Conservation (phyloP, 345 rosid genomes). For the Laguncularia racemosa region DNA sequence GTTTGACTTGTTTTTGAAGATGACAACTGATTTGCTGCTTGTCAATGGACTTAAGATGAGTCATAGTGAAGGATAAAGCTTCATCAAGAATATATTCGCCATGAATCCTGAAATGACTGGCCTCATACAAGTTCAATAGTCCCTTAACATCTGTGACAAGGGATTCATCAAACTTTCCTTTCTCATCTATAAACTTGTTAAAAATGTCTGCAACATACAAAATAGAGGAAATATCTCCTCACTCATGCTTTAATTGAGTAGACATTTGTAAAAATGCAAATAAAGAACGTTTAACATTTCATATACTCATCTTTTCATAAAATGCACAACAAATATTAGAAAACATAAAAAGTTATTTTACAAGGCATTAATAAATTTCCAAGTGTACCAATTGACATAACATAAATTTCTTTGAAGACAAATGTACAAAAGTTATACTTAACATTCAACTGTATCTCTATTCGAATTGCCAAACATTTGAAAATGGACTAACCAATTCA, state of each 20-base stretch:
- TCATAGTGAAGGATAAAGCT: constrained; percentile 10
- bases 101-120: constrained; percentile 5
- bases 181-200: constrained; percentile 3
- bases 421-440: too few species aligned
- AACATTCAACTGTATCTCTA: too few species aligned
- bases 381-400: too few species aligned
- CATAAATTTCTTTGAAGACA: too few species aligned
- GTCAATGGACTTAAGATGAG: constrained; percentile 2
- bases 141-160: neutral
- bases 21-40: neutral
- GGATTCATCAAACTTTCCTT: constrained; percentile 4
- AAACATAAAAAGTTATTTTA: too few species aligned
- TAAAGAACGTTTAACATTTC: neutral
- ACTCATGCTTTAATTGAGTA: too few species aligned
- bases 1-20: constrained; percentile 1
- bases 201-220: neutral
- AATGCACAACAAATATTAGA: too few species aligned
- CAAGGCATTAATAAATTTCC: too few species aligned
- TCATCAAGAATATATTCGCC: constrained; percentile 14
- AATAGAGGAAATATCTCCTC: too few species aligned
- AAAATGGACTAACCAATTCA: too few species aligned
- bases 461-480: too few species aligned
- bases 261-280: neutral
- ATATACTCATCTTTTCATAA: neutral
- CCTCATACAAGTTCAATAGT: constrained; percentile 9